These are phyloP conservation scores for Suillus plorans DNA, from an alignment of 768 basidiomycete genomes.

Conservation along the genomic window DNA sequence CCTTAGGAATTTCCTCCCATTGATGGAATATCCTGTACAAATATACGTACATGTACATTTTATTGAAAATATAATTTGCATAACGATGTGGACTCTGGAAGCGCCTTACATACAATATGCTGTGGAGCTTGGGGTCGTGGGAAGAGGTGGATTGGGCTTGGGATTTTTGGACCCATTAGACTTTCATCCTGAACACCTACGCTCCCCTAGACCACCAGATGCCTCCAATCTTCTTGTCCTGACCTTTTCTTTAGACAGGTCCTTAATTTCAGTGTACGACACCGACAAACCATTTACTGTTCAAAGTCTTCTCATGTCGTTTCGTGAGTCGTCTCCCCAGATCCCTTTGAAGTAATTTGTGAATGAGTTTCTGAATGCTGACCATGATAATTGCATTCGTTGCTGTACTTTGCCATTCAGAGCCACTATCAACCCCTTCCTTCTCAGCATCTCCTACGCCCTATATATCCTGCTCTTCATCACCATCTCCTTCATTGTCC, in stretches of 20 bases:
- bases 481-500: conserved; percentile 13
- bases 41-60: conserved; percentile 1
- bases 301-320: conserved; percentile 9
- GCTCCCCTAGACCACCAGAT: conserved; percentile 34
- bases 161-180: conserved; percentile 1
- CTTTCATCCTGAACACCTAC: conserved; percentile 11
- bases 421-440: conserved; percentile 7
- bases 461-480: conserved; percentile 15
- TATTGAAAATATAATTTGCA: neutral
- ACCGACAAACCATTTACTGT: conserved; percentile 14
- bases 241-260: conserved; percentile 19
- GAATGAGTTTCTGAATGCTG: conserved; percentile 12
- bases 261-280: conserved; percentile 10
- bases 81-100: neutral
- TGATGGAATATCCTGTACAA: neutral
- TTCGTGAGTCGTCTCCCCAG: conserved; percentile 13
- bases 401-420: conserved; percentile 8
- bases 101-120: neutral
- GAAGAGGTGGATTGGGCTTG: conserved; percentile 1
- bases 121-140: neutral
- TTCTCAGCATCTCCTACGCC: conserved; percentile 11
- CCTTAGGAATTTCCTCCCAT: conserved; percentile 11
- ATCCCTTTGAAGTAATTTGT: conserved; percentile 3
- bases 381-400: conserved; percentile 8
- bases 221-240: conserved; percentile 17